Evolutionary conservation across 306 rosid genomes (phyloP).

Genomic region (Prunus davidiana): DNA sequence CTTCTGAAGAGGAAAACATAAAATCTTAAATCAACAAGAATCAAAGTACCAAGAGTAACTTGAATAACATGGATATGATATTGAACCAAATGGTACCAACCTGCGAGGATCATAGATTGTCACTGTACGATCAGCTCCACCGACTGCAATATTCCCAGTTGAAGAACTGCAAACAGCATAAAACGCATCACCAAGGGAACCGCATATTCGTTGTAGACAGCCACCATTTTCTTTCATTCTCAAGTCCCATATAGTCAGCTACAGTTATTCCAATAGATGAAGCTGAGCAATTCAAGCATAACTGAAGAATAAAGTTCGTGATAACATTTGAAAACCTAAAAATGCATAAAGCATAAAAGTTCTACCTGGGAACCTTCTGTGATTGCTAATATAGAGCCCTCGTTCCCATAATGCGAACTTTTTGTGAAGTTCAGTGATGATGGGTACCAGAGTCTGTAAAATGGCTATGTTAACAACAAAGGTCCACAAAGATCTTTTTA

Average conservation of each 20-base stretch:
- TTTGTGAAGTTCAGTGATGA: conserved; percentile 60
- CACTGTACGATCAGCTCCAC: conserved; percentile 86
- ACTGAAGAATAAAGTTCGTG: conserved; percentile 19
- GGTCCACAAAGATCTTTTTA: not conserved
- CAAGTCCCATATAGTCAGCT: conserved; percentile 85
- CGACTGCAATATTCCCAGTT: conserved; percentile 71
- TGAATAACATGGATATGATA: conserved; percentile 2
- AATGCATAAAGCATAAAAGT: conserved; percentile 2
- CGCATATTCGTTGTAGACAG: conserved; percentile 71
- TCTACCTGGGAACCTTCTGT: conserved; percentile 91
- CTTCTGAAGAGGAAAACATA: not conserved
- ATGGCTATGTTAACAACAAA: conserved; percentile 20
- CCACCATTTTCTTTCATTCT: conserved; percentile 92
- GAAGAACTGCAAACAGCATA: conserved; percentile 78
- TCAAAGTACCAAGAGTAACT: not conserved
- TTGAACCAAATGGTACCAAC: conserved; percentile 39
- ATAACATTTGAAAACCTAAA: conserved; percentile 9
- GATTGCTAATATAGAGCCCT: conserved; percentile 57
- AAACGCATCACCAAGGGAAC: conserved; percentile 65
- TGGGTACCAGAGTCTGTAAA: conserved; percentile 74
- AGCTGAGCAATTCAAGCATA: conserved; percentile 9
- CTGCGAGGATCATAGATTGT: conserved; percentile 93
- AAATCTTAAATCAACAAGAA: not conserved
- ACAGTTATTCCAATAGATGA: conserved; percentile 30
- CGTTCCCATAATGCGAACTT: conserved; percentile 49